phyloP scores from a whole-genome alignment of 352 stramenopile species.

The Globisporangium irregulare region DNA sequence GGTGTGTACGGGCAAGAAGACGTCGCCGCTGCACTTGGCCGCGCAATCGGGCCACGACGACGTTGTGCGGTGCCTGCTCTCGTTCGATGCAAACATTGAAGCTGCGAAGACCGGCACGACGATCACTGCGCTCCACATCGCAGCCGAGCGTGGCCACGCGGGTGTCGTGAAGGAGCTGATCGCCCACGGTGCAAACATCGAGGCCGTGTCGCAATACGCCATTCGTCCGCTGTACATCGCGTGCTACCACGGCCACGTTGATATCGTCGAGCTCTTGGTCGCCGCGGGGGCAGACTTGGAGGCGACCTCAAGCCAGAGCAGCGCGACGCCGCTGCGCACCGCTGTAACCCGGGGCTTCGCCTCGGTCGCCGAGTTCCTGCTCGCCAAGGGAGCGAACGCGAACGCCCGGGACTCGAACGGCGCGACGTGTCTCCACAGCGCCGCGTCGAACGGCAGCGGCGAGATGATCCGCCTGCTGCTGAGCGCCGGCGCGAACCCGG shows the following conservation, averaged over 20 bases:
- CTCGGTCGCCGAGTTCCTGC: slow-evolving; percentile 38
- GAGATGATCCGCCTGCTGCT: slow-evolving; percentile 41
- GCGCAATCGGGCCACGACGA: slow-evolving; percentile 49
- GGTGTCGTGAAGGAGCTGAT: slow-evolving; percentile 41
- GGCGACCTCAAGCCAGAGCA: slow-evolving; percentile 37
- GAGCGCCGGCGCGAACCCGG: slow-evolving; percentile 31
- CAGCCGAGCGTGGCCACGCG: slow-evolving; percentile 41
- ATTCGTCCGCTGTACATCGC: slow-evolving; percentile 49
- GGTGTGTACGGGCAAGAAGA: slow-evolving; percentile 29
- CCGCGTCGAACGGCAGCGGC: slow-evolving; percentile 37
- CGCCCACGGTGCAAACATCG: slow-evolving; percentile 36
- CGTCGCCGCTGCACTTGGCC: slow-evolving; percentile 40
- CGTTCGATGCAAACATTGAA: slow-evolving; percentile 46
- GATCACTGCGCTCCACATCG: slow-evolving; percentile 58
- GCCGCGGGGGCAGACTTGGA: slow-evolving; percentile 39
- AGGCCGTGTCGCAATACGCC: slow-evolving; percentile 39
- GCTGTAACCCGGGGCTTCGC: slow-evolving; percentile 37
- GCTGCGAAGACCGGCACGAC: slow-evolving; percentile 35
- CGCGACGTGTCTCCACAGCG: slow-evolving; percentile 48
- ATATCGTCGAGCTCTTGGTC: slow-evolving; percentile 39
- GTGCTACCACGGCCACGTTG: slow-evolving; percentile 44
- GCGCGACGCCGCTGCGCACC: slow-evolving; percentile 43
- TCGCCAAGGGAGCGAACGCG: slow-evolving; percentile 33
- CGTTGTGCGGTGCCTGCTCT: slow-evolving; percentile 47
- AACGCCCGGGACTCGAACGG: slow-evolving; percentile 44